Conservation (phyloP, 2,329 filamentous ascomycete genomes). For the Exophiala sp. region DNA sequence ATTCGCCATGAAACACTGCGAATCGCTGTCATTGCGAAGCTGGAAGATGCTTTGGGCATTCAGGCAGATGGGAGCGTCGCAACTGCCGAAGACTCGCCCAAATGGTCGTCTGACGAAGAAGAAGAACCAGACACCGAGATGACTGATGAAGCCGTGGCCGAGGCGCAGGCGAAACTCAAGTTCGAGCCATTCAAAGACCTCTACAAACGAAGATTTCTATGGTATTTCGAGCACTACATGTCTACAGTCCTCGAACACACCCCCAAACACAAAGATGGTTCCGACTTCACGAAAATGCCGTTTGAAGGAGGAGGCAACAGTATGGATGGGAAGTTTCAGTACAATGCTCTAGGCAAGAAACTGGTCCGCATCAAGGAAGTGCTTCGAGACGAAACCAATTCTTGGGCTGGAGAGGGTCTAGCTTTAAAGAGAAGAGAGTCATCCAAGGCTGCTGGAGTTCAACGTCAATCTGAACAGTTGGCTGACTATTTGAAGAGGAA, state of each 20-base stretch:
- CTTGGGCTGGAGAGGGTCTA: slow-evolving; percentile 69
- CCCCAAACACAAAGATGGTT: slow-evolving; percentile 60
- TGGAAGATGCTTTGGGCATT: slow-evolving; percentile 75
- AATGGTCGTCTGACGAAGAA: slow-evolving; percentile 30
- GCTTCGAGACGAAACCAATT: slow-evolving; percentile 66
- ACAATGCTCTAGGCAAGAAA: slow-evolving; percentile 67
- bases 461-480: slow-evolving; percentile 80
- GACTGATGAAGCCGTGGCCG: slow-evolving; percentile 42
- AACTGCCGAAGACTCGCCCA: slow-evolving; percentile 1
- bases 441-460: slow-evolving; percentile 75
- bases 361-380: slow-evolving; percentile 65
- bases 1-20: slow-evolving; percentile 88
- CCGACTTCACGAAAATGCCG: slow-evolving; percentile 73
- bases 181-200: slow-evolving; percentile 89
- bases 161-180: slow-evolving; percentile 46
- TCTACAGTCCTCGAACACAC: slow-evolving; percentile 63
- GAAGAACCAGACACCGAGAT: slow-evolving; percentile 41
- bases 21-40: slow-evolving; percentile 76
- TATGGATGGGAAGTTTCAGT: slow-evolving; percentile 87
- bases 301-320: slow-evolving; percentile 75
- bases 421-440: slow-evolving; percentile 61
- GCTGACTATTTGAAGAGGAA: slow-evolving; percentile 69
- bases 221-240: slow-evolving; percentile 91
- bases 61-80: slow-evolving; percentile 48
- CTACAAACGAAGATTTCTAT: slow-evolving; percentile 86